These are phyloP conservation scores for Zygoascus meyerae DNA, from an alignment of 1,139 yeast species.

Conservation along the genomic window DNA sequence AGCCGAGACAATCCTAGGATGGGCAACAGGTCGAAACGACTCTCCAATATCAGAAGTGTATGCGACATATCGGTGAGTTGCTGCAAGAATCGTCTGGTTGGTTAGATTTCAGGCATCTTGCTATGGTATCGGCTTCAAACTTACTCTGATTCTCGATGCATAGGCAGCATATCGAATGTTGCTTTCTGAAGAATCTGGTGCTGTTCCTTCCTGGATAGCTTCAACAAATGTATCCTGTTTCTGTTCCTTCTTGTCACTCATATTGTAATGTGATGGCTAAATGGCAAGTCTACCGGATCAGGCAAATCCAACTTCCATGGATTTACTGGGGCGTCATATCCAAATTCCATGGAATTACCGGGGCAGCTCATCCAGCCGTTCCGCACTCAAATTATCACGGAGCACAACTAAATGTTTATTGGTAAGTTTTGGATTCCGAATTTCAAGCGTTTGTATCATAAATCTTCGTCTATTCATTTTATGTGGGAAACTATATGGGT, in stretches of 20 bases:
- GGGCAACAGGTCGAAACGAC: constrained; percentile 82
- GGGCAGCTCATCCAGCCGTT: neutral
- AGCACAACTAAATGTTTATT: neutral
- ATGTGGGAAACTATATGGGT: no score
- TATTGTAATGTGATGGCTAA: neutral
- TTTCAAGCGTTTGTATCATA: neutral
- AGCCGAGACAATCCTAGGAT: constrained; percentile 54
- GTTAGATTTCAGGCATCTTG: neutral
- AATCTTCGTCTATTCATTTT: no score
- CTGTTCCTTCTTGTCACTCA: constrained; percentile 1
- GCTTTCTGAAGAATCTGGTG: constrained; percentile 44
- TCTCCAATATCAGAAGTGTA: constrained; percentile 87
- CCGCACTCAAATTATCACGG: no score
- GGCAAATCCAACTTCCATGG: neutral
- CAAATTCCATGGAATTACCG: neutral
- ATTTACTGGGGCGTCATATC: neutral
- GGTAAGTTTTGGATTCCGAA: neutral
- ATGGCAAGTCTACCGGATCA: neutral
- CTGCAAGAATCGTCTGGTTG: constrained; percentile 41
- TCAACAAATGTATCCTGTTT: constrained; percentile 2
- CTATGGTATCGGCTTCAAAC: constrained; percentile 11
- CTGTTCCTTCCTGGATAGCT: constrained; percentile 15
- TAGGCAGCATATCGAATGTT: constrained; percentile 74
- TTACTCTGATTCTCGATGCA: constrained; percentile 57
- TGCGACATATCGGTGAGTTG: constrained; percentile 82